These are phyloP conservation scores for Penicillium sp. DNA, from an alignment of 2,329 filamentous ascomycete species.

Conservation along the genomic window DNA sequence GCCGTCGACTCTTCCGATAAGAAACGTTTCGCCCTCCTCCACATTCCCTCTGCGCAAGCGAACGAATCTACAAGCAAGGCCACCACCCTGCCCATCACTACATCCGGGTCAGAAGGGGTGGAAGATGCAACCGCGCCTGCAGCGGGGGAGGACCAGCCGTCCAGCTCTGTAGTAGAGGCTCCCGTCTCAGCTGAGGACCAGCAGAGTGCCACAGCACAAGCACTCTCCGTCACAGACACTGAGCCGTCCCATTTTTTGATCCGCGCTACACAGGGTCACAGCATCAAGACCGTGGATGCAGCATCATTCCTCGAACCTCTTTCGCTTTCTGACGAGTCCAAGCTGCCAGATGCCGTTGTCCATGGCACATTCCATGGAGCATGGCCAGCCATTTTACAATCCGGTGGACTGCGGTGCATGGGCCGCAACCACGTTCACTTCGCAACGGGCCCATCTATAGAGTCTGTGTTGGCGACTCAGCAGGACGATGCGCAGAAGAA, in stretches of 20 bases:
- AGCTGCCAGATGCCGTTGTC: constrained; percentile 63
- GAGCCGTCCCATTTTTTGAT: constrained; percentile 72
- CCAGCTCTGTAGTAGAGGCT: constrained; percentile 16
- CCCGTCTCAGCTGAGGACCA: constrained; percentile 30
- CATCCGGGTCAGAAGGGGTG: constrained; percentile 20
- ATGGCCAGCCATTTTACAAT: constrained; percentile 69
- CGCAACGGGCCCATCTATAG: constrained; percentile 63
- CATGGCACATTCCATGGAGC: constrained; percentile 85
- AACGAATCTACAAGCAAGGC: constrained; percentile 17
- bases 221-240: constrained; percentile 35
- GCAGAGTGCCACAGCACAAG: constrained; percentile 32
- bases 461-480: constrained; percentile 29
- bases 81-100: constrained; percentile 16
- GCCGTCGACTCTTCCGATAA: constrained; percentile 77
- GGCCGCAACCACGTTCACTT: constrained; percentile 85
- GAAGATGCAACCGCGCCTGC: constrained; percentile 2
- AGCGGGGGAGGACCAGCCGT: constrained; percentile 5
- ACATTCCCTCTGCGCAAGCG: constrained; percentile 36
- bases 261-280: constrained; percentile 93
- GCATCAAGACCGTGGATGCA: constrained; percentile 67
- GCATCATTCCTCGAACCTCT: constrained; percentile 66
- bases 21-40: constrained; percentile 79
- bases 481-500: constrained; percentile 16
- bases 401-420: constrained; percentile 78
- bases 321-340: constrained; percentile 49